These are phyloP conservation scores for Auricularia heimuer DNA, from an alignment of 768 basidiomycete genomes.

Conservation along the genomic window DNA sequence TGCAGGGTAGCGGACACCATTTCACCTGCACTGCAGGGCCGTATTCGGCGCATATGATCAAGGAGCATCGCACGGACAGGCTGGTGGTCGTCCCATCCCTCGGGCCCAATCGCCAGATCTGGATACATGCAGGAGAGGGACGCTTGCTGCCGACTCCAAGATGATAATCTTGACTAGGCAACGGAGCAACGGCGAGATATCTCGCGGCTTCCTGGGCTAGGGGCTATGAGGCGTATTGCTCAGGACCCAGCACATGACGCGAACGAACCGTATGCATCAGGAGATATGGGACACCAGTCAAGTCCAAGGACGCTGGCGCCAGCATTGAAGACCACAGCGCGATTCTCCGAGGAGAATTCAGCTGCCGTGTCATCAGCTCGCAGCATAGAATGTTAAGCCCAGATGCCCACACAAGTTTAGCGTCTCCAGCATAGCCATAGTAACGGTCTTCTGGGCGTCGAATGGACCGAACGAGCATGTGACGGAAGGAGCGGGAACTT, in stretches of 20 bases:
- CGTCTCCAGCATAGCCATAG: constrained; percentile 47
- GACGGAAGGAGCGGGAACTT: constrained; percentile 44
- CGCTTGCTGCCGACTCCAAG: constrained; percentile 59
- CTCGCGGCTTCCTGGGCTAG: constrained; percentile 35
- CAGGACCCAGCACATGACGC: not conserved
- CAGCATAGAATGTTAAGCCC: not conserved
- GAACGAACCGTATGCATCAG: constrained; percentile 21
- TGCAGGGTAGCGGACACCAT: constrained; percentile 88
- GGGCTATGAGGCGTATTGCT: constrained; percentile 1
- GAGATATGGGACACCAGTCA: constrained; percentile 85
- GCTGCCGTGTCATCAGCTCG: constrained; percentile 30
- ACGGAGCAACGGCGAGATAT: constrained; percentile 76
- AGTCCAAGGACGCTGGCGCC: constrained; percentile 83
- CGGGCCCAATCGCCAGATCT: constrained; percentile 66
- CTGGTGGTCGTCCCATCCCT: constrained; percentile 16
- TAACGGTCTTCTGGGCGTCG: constrained; percentile 37
- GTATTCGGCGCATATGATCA: constrained; percentile 76
- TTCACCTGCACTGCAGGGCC: constrained; percentile 74
- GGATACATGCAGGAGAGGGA: constrained; percentile 60
- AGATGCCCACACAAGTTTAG: constrained; percentile 44
- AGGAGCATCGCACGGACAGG: constrained; percentile 59
- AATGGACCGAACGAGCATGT: constrained; percentile 60
- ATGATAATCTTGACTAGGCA: constrained; percentile 52
- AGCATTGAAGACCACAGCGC: constrained; percentile 67
- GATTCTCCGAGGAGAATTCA: constrained; percentile 45